Conservation (phyloP, 768 basidiomycete genomes). For the Trametes elegans region DNA sequence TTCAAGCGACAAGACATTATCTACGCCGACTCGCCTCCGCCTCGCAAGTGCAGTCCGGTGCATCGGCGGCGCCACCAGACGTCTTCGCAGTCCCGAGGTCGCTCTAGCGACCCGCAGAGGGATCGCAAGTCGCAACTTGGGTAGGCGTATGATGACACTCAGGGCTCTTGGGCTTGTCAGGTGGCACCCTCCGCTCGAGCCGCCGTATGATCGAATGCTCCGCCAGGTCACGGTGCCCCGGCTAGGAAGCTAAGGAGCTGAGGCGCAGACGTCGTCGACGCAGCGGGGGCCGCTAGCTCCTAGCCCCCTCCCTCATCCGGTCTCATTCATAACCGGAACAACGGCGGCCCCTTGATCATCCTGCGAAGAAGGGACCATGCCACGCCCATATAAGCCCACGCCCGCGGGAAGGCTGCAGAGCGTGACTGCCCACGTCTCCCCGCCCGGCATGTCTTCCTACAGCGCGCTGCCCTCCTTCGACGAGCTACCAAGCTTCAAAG, state of each 20-base stretch:
- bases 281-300: background rate
- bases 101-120: too few relatives aligned
- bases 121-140: too few relatives aligned
- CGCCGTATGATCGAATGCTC: conserved; percentile 4
- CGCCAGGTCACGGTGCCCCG: background rate
- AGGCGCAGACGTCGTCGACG: background rate
- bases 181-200: background rate
- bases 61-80: too few relatives aligned
- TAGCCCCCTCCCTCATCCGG: background rate
- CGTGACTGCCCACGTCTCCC: background rate
- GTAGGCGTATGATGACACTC: background rate
- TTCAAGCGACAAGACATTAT: background rate
- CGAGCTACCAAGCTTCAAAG: conserved; percentile 43
- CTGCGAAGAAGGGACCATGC: too few relatives aligned
- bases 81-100: too few relatives aligned
- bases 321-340: background rate
- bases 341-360: background rate
- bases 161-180: background rate
- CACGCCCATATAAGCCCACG: background rate
- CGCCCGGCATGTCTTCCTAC: conserved; percentile 13
- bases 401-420: background rate
- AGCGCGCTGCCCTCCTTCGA: conserved; percentile 43
- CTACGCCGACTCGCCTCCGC: background rate
- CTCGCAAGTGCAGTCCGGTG: too few relatives aligned
- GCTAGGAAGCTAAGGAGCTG: background rate